Percentiles rank a stretch among this genome's conserved stretches.
Evolutionary conservation across 106 monocot genomes (phyloP).

Genomic region (Dendrobium nobile): DNA sequence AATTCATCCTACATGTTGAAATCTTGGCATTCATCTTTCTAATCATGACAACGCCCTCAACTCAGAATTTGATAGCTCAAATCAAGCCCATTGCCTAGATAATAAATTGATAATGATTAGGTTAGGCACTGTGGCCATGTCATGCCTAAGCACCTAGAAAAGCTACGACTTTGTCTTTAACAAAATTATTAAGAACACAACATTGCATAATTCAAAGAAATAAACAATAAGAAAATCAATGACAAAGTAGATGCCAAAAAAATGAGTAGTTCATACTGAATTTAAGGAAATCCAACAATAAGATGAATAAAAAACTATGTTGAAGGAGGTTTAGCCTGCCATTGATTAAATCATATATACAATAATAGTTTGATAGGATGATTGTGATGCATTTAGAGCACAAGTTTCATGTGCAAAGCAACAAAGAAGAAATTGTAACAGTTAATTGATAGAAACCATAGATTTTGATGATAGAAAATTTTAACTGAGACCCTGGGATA

Average conservation of each 20-base stretch:
- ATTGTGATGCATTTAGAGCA: not conserved
- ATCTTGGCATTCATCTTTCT: not conserved
- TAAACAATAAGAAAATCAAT: not conserved
- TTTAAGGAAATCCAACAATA: not conserved
- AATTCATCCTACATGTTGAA: not conserved
- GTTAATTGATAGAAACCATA: not conserved
- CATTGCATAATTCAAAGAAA: not conserved
- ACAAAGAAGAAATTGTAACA: not conserved
- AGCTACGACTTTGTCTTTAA: not conserved
- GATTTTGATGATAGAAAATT: not conserved
- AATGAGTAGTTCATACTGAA: not conserved
- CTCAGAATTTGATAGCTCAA: not conserved
- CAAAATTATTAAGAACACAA: not conserved
- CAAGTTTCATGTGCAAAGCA: not conserved
- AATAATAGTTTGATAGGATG: not conserved
- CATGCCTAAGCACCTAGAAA: not conserved
- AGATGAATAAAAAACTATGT: not conserved
- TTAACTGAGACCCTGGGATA: conserved; percentile 7
- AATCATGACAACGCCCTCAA: not conserved
- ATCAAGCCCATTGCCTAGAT: not conserved
- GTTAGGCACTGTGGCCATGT: not conserved
- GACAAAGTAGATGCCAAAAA: not conserved
- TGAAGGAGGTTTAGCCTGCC: not conserved
- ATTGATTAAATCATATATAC: not conserved
- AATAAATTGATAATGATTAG: not conserved